Conservation (phyloP, 345 rosid species). For the Eutrema yunnanense region DNA sequence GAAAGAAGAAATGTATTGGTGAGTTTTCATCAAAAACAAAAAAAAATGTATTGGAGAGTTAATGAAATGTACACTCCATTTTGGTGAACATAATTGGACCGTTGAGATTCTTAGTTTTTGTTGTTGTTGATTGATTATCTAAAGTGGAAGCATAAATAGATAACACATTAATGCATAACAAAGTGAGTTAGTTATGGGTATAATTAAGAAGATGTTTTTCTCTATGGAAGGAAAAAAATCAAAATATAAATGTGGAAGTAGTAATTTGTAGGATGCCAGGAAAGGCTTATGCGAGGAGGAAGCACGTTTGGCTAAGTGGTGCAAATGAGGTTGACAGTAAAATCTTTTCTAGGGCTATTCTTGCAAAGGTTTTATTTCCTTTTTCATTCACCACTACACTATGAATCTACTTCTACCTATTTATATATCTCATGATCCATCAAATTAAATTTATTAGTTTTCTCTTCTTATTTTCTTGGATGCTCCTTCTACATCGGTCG, state of each 20-base stretch:
- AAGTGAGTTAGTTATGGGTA: conserved; percentile 7
- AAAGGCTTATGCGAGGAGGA: conserved; percentile 74
- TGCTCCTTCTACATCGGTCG: background rate
- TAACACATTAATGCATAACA: conserved; percentile 16
- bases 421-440: background rate
- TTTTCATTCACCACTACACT: background rate
- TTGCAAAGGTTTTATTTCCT: conserved; percentile 64
- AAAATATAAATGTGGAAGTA: conserved; percentile 1
- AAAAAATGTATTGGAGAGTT: background rate
- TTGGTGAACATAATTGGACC: conserved; percentile 6
- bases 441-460: background rate
- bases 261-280: conserved; percentile 70
- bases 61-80: conserved; percentile 3
- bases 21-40: no score
- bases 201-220: background rate
- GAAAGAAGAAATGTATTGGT: conserved; percentile 11
- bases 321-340: conserved; percentile 90
- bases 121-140: conserved; percentile 5
- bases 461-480: background rate
- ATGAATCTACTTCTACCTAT: background rate
- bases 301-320: conserved; percentile 81
- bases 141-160: conserved; percentile 15
- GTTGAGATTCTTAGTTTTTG: conserved; percentile 10
- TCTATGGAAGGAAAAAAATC: background rate
- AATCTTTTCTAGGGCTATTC: conserved; percentile 86